Base-by-base conservation (phyloP, 352 stramenopile genomes). In the Phytophthora colocasiae region DNA sequence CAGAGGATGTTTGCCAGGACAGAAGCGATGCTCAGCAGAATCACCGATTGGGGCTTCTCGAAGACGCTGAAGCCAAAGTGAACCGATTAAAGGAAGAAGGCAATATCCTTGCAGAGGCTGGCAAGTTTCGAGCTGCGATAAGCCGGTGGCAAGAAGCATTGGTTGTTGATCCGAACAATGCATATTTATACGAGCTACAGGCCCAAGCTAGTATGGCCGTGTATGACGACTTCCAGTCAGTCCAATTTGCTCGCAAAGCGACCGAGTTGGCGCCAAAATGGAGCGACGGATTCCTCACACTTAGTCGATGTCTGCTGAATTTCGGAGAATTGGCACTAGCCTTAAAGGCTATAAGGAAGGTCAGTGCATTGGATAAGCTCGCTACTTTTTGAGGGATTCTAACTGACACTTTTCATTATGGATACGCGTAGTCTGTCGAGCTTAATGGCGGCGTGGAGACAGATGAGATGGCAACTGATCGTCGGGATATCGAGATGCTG, bases 311-410 rank as follows among this genome's bases (percentile, higher is more conserved):
- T 32, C 88, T 93, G 12, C 53, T 94, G 24, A 96, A 96, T 57
- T 94, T 87, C 66, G 88, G 88, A 4, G 88, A 96, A 62, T 62
- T 96, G 12, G 63, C 83, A 14, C 56, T 95, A n/a, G 84, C 87
- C 6, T 57, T 69, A 8, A 15, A 71, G 8, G 81, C 84, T 56
- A 61, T 93, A 27, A 31, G 74, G 15, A 73, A 82, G 76, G 86
- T 92, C 43, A 3, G 53, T 62, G 4, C 15, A 41, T 24, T 0
- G 19, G 27, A 22, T 14, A 36, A 44, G 22, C 38, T 36, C n/a
- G 15, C 36, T 22, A 22, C 17, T 7, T 10, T 34, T 34, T 36
- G 31, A 36, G 31, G 31, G 31, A 36, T 14, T 12, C 9, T 36
- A 36, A 36, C 31, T 12, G 10, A 12, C 31, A 36, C 8, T 36